These are phyloP conservation scores for Nakazawaea ernobii DNA, from an alignment of 805 yeast species.

Conservation along the genomic window DNA sequence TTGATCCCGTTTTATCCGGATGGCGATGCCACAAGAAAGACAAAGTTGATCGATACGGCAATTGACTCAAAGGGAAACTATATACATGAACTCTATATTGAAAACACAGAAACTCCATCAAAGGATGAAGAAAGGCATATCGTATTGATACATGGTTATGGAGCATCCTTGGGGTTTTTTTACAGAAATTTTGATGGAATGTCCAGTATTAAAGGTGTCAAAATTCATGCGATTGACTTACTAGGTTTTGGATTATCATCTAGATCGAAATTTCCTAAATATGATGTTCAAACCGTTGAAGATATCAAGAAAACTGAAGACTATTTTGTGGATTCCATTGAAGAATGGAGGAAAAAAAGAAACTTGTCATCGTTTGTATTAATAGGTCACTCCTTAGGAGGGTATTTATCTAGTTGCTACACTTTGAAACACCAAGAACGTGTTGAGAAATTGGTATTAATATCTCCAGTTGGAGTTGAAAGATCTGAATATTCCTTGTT, in stretches of 20 bases:
- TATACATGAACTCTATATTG: constrained; percentile 72
- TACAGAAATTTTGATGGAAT: constrained; percentile 60
- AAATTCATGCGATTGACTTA: constrained; percentile 63
- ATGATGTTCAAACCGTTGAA: constrained; percentile 25
- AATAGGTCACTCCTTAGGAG: constrained; percentile 81
- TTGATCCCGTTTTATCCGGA: constrained; percentile 55
- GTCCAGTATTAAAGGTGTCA: constrained; percentile 44
- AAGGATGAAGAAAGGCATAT: constrained; percentile 32
- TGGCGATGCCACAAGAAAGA: constrained; percentile 39
- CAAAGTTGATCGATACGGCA: constrained; percentile 48
- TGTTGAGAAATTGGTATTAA: constrained; percentile 50
- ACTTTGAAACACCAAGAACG: constrained; percentile 41
- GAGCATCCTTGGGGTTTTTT: constrained; percentile 82
- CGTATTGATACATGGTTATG: constrained; percentile 87
- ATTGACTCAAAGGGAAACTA: constrained; percentile 36
- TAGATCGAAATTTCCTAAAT: constrained; percentile 37
- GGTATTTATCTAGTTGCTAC: constrained; percentile 64
- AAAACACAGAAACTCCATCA: constrained; percentile 24
- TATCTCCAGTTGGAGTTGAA: constrained; percentile 79
- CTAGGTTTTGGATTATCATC: constrained; percentile 70
- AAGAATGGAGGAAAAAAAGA: constrained; percentile 52
- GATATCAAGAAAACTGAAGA: constrained; percentile 41
- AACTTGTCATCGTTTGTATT: constrained; percentile 48
- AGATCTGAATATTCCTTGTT: constrained; percentile 46
- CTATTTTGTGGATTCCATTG: constrained; percentile 57